Evolutionary conservation across 2,329 filamentous ascomycete genomes (phyloP), one percentile per base, ranked within the genome.

Genomic region (Byssoonygena ceratinophila): DNA sequence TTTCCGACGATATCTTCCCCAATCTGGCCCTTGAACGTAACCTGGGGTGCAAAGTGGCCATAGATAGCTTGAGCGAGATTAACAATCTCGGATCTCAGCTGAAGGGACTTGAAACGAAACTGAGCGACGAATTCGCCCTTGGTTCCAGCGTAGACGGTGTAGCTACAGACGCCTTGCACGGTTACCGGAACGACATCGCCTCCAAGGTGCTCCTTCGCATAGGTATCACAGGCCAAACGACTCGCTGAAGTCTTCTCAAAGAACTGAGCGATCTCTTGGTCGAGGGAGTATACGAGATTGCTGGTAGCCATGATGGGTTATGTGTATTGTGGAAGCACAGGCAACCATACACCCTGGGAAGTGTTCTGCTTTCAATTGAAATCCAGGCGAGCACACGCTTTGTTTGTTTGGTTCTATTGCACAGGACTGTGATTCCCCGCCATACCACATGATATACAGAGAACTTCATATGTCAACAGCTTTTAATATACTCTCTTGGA

Each of bases 141-240:
- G 8, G 52, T 55, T 3, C 70, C 65, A n/a, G 66, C 65, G 52
- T 70, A 72, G 43, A 71, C 63, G 1, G 65, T 66, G 59, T 72
- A 71, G 60, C 67, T 71, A 57, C 65, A 72, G 25, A 59, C 60
- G 18, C 68, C 67, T 59, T 71, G 64, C 12, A 70, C 59, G 14
- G 56, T 46, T n/a, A 71, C 64, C 14, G 66, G 64, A 47, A 62
- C 57, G 49, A 66, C 39, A 39, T 60, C 53, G 25, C 65, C 62
- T 46, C 65, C 60, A 53, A 63, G 53, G 53, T 67, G 63, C 16
- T 64, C 54, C 23, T 55, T 63, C 12, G 64, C 64, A 58, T 46
- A 46, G 16, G 27, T 25, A 20, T 54, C 52, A 32, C 52, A 54
- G 31, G 39, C 46, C 12, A 12, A 8, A 18, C 46, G 52, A 31